phyloP scores from a whole-genome alignment of 352 stramenopile genomes.

The Phytophthora macrochlamydospora region DNA sequence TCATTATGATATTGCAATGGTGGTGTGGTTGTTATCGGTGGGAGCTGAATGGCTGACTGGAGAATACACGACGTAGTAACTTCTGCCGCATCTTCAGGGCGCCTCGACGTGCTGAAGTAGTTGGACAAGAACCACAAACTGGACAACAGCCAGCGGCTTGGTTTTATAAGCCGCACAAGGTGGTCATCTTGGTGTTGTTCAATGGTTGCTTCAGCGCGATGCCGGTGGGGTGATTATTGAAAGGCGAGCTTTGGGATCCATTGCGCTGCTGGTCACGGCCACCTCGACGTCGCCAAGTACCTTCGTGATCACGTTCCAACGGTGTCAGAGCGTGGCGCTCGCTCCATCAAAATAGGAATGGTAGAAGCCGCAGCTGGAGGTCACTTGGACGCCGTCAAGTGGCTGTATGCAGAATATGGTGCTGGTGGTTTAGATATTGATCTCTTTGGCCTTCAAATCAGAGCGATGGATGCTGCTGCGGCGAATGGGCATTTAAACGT shows the following conservation, averaged over 20 bases:
- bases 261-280: neutral
- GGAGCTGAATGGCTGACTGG: neutral
- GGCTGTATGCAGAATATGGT: neutral
- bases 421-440: neutral
- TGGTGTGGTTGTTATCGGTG: constrained; percentile 17
- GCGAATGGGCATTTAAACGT: neutral
- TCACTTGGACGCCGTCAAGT: neutral
- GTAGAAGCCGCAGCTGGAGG: neutral
- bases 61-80: neutral
- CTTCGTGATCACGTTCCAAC: neutral
- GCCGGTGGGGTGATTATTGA: too few relatives aligned
- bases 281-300: neutral
- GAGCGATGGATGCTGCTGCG: neutral
- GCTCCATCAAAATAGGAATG: neutral
- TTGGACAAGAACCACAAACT: neutral
- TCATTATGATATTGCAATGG: constrained; percentile 18
- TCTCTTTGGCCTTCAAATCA: neutral
- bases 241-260: neutral
- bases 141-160: neutral
- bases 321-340: too few relatives aligned
- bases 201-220: too few relatives aligned
- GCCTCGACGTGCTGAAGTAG: constrained; percentile 14
- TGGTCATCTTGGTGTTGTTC: too few relatives aligned
- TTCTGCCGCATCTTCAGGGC: constrained; percentile 4
- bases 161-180: constrained; percentile 8